These are phyloP conservation scores for Penicillium sp. DNA, from an alignment of 2,329 filamentous ascomycete genomes.

Conservation along the genomic window DNA sequence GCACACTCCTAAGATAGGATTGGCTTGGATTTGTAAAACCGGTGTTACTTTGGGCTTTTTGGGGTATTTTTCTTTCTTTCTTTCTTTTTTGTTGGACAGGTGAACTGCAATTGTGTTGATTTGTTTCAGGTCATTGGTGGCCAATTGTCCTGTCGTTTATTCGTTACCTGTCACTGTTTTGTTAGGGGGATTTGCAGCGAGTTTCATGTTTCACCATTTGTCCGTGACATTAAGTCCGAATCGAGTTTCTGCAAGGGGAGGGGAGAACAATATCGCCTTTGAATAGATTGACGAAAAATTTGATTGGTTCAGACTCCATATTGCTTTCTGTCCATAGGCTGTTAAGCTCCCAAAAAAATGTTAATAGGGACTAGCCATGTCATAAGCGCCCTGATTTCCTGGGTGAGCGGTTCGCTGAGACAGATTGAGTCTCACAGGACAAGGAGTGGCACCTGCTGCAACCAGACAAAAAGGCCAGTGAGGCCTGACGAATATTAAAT, in stretches of 20 bases:
- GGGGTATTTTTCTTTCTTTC: conserved; percentile 9
- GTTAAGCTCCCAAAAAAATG: conserved; percentile 27
- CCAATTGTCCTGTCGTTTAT: conserved; percentile 14
- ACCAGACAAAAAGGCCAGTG: conserved; percentile 6
- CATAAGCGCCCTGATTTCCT: conserved; percentile 34
- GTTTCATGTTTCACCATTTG: conserved; percentile 31
- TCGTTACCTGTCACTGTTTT: conserved; percentile 18
- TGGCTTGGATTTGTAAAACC: conserved; percentile 10
- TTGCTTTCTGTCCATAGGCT: conserved; percentile 20
- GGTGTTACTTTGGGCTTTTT: conserved; percentile 8
- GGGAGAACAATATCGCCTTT: conserved; percentile 13
- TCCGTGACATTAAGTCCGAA: conserved; percentile 28
- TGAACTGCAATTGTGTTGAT: conserved; percentile 21
- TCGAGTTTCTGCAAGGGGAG: conserved; percentile 28
- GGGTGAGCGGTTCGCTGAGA: conserved; percentile 34
- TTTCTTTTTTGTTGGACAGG: conserved; percentile 3
- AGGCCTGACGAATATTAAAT: background rate
- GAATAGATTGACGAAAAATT: conserved; percentile 26
- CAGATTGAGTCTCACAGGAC: conserved; percentile 21
- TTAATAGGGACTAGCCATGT: conserved; percentile 27
- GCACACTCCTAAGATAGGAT: conserved; percentile 27
- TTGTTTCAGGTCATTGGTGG: conserved; percentile 9
- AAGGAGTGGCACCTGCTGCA: conserved; percentile 10
- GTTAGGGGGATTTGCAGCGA: conserved; percentile 20
- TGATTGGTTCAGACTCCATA: conserved; percentile 19